Conservation (phyloP, 2,329 filamentous ascomycete species). For the Meredithiella fracta region DNA sequence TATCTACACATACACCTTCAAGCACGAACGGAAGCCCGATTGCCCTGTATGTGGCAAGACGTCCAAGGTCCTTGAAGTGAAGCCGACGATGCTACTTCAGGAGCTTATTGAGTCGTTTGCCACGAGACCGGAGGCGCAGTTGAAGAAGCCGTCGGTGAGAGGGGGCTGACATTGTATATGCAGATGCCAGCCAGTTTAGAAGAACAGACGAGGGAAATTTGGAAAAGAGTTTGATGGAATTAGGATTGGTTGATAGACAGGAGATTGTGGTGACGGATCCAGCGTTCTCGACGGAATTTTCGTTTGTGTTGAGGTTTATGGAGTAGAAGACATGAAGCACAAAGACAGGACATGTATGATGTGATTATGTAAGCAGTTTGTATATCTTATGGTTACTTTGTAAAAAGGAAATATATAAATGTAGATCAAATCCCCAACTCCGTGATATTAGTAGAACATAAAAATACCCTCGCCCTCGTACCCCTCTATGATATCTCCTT, state of each 20-base stretch:
- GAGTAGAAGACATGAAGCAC: neutral
- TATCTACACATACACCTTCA: constrained; percentile 95
- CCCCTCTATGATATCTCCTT: neutral
- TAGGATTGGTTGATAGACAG: constrained; percentile 60
- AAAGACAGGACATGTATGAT: neutral
- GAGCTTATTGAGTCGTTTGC: constrained; percentile 77
- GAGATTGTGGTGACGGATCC: constrained; percentile 86
- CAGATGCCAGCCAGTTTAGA: constrained; percentile 68
- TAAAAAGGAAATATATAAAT: constrained; percentile 11
- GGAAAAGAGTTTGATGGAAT: constrained; percentile 55
- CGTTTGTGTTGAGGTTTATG: constrained; percentile 36
- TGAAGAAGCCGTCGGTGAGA: constrained; percentile 83
- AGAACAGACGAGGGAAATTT: constrained; percentile 74
- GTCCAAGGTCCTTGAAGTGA: constrained; percentile 56
- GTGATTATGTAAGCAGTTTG: neutral
- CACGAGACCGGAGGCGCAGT: constrained; percentile 69
- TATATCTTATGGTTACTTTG: constrained; percentile 4
- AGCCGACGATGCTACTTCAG: constrained; percentile 55
- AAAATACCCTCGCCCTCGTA: constrained; percentile 12
- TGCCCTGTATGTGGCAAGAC: constrained; percentile 86
- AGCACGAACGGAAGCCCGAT: constrained; percentile 83
- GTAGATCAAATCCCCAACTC: constrained; percentile 13
- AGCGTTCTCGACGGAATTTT: constrained; percentile 61
- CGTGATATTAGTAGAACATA: constrained; percentile 12
- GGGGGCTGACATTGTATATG: constrained; percentile 77